Evolutionary conservation across 2,329 filamentous ascomycete genomes (phyloP).

Genomic region (Metarhizium robertsii): DNA sequence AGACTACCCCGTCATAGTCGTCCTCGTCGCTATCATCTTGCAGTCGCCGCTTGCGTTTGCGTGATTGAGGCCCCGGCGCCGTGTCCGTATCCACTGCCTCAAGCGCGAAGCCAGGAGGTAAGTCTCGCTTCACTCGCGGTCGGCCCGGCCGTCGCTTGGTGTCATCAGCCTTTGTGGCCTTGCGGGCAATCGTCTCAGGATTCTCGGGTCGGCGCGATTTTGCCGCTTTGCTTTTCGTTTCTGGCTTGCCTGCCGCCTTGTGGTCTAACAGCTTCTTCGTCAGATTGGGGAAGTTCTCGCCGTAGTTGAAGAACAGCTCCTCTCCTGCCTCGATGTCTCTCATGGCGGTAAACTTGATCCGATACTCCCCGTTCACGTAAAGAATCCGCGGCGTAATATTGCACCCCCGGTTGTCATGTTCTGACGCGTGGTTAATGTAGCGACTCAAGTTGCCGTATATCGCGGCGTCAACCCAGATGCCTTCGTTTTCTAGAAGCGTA

Average conservation of each 20-base stretch:
- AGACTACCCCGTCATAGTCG: constrained; percentile 18
- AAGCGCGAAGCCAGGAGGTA: constrained; percentile 11
- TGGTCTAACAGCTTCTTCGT: constrained; percentile 33
- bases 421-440: constrained; percentile 71
- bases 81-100: constrained; percentile 6
- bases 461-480: constrained; percentile 64
- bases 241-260: constrained; percentile 24
- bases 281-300: constrained; percentile 56
- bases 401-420: constrained; percentile 41
- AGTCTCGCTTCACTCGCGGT: constrained; percentile 7
- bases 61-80: constrained; percentile 5
- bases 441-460: constrained; percentile 72
- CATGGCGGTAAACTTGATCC: constrained; percentile 65
- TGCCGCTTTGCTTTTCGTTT: constrained; percentile 13
- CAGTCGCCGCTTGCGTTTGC: constrained; percentile 20
- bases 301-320: constrained; percentile 77
- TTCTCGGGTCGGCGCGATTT: constrained; percentile 10
- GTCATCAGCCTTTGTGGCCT: constrained; percentile 12
- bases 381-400: constrained; percentile 56
- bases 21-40: constrained; percentile 20
- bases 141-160: constrained; percentile 15
- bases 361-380: constrained; percentile 65
- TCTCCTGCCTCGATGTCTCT: constrained; percentile 60
- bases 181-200: constrained; percentile 13
- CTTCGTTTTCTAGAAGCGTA: constrained; percentile 48